A percentile compares a stretch with the other conserved stretches of the same genome.
These are phyloP conservation scores for Phoma sp. DNA, from an alignment of 2,329 filamentous ascomycete species.

Conservation along the genomic window DNA sequence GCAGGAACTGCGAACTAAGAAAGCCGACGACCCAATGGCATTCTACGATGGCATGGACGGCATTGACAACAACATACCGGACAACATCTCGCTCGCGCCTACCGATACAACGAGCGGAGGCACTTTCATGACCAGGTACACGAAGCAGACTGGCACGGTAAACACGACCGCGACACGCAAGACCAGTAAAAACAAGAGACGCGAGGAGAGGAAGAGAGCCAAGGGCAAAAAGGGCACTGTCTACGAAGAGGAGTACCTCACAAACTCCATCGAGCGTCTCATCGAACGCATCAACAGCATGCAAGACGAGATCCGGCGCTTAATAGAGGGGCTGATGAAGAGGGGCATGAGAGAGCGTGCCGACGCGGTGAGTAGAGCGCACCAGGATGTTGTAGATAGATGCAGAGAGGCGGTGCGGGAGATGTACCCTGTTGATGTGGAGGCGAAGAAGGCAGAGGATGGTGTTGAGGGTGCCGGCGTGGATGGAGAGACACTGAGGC, in stretches of 20 bases:
- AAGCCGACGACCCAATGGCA: constrained; percentile 80
- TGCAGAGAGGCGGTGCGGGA: constrained; percentile 72
- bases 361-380: constrained; percentile 73
- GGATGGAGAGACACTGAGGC: constrained; percentile 35
- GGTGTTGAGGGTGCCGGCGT: constrained; percentile 31
- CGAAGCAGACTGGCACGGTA: constrained; percentile 74
- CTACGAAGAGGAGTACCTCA: constrained; percentile 96
- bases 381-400: constrained; percentile 74
- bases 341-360: constrained; percentile 89
- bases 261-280: constrained; percentile 83
- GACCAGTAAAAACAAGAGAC: constrained; percentile 83
- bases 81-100: constrained; percentile 89
- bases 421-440: constrained; percentile 31
- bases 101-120: constrained; percentile 78
- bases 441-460: constrained; percentile 2
- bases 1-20: constrained; percentile 79
- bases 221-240: constrained; percentile 95
- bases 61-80: constrained; percentile 71
- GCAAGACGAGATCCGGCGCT: constrained; percentile 72
- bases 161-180: constrained; percentile 77
- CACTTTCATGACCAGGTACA: constrained; percentile 94
- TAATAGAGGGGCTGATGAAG: constrained; percentile 79
- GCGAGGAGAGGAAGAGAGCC: constrained; percentile 94
- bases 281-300: constrained; percentile 80
- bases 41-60: constrained; percentile 77